Conservation (phyloP, 2,329 filamentous ascomycete species). For the Cadophora gregata region DNA sequence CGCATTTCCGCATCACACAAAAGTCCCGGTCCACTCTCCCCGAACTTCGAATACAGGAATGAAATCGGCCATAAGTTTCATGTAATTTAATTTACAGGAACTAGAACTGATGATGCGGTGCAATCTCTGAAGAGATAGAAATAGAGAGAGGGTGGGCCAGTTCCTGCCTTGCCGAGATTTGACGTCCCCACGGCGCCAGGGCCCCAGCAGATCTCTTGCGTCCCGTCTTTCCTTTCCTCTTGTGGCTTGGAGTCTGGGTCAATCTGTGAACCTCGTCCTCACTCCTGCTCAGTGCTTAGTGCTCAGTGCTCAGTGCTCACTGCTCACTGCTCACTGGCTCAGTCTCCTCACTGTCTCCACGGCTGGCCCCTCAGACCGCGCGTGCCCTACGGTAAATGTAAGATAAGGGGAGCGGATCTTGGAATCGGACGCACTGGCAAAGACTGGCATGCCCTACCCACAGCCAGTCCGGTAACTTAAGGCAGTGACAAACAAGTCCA, state of each 20-base stretch:
- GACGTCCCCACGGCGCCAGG: slow-evolving; percentile 7
- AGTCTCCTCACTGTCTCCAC: background rate
- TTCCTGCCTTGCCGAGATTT: slow-evolving; percentile 14
- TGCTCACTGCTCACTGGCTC: no score
- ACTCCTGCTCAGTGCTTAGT: no score
- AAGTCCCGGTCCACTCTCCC: background rate
- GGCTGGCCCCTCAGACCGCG: slow-evolving; percentile 6
- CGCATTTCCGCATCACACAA: background rate
- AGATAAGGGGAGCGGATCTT: slow-evolving; percentile 4
- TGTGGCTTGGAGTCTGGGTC: slow-evolving; percentile 9
- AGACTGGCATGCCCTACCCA: no score
- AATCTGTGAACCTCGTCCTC: background rate
- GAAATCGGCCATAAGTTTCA: slow-evolving; percentile 10
- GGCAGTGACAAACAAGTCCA: background rate
- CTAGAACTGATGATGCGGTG: slow-evolving; percentile 12
- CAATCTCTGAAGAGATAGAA: slow-evolving; percentile 11
- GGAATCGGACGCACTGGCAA: background rate
- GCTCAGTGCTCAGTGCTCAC: no score
- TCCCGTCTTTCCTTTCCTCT: slow-evolving; percentile 11
- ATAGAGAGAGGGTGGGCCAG: slow-evolving; percentile 7
- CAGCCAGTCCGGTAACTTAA: background rate
- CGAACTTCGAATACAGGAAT: slow-evolving; percentile 3
- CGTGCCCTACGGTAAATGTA: background rate
- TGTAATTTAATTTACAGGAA: slow-evolving; percentile 7
- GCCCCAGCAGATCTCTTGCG: slow-evolving; percentile 7